These are phyloP conservation scores for Tricholoma flavovirens DNA, from an alignment of 768 basidiomycete species.

Conservation along the genomic window DNA sequence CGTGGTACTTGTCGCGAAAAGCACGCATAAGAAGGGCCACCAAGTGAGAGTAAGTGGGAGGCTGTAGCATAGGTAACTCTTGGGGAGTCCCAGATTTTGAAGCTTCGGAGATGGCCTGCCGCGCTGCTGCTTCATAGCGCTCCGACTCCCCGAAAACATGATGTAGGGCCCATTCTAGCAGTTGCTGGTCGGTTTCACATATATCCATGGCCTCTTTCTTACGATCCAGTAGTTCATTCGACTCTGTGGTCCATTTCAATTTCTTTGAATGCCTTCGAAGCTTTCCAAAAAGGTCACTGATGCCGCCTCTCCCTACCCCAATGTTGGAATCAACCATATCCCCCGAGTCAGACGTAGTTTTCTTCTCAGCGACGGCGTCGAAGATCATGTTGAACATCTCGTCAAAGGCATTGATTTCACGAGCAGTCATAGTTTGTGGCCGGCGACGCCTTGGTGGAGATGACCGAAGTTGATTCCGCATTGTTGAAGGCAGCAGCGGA, in stretches of 20 bases:
- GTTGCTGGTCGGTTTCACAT: conserved; percentile 60
- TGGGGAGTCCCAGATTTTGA: conserved; percentile 18
- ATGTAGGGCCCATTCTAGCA: conserved; percentile 67
- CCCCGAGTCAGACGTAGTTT: conserved; percentile 7
- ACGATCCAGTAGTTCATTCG: conserved; percentile 53
- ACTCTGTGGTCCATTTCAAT: conserved; percentile 44
- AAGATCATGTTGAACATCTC: conserved; percentile 75
- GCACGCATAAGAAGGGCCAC: conserved; percentile 72
- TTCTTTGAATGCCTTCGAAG: conserved; percentile 48
- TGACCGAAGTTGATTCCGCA: not conserved
- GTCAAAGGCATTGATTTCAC: conserved; percentile 61
- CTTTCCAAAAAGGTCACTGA: conserved; percentile 49
- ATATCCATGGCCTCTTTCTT: conserved; percentile 71
- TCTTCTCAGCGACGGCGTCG: conserved; percentile 39
- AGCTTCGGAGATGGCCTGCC: conserved; percentile 28
- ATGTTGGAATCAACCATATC: conserved; percentile 11
- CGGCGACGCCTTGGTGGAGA: conserved; percentile 4
- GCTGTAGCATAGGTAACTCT: conserved; percentile 41
- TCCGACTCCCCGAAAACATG: conserved; percentile 63
- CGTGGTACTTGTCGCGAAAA: conserved; percentile 71
- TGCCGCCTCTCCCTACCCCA: conserved; percentile 20
- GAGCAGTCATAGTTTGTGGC: conserved; percentile 60
- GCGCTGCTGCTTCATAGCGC: conserved; percentile 43
- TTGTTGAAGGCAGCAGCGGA: conserved; percentile 20
- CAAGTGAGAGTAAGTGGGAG: conserved; percentile 66